Percentiles rank a stretch among this genome's conserved stretches.
These are phyloP conservation scores for Paramecium octaurelia DNA, from an alignment of 73 alveolate genomes.

Conservation along the genomic window DNA sequence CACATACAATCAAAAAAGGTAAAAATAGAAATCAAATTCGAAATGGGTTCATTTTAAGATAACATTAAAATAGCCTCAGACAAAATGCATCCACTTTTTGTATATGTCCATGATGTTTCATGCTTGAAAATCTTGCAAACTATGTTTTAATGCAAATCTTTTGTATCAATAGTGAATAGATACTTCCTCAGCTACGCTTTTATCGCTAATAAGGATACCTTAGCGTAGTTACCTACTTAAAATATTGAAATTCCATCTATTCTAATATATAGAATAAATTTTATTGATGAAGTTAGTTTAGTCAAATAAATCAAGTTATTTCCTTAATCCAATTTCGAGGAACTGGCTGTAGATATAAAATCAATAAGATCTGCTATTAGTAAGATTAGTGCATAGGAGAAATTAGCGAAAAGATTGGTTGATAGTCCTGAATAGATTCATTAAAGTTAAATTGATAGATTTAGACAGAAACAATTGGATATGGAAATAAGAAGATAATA, in stretches of 20 bases:
- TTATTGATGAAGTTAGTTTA: not conserved
- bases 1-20: not conserved
- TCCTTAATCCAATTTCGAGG: not conserved
- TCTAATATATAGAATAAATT: not conserved
- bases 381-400: not conserved
- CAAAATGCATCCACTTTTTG: not conserved
- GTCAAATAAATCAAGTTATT: not conserved
- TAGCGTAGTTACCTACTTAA: not conserved
- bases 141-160: not conserved
- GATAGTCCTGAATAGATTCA: not conserved
- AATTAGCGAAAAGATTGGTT: not conserved
- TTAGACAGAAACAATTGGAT: not conserved
- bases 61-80: not conserved
- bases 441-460: not conserved
- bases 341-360: not conserved
- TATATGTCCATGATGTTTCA: not conserved
- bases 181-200: not conserved
- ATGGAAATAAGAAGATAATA: not conserved
- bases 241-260: not conserved
- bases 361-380: not conserved
- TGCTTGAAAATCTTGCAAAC: not conserved
- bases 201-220: not conserved
- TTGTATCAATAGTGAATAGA: not conserved
- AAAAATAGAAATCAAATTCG: not conserved
- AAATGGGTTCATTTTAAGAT: slow-evolving; percentile 3